Conservation (phyloP, 139 green algal species). For the Coccomyxa sp. region DNA sequence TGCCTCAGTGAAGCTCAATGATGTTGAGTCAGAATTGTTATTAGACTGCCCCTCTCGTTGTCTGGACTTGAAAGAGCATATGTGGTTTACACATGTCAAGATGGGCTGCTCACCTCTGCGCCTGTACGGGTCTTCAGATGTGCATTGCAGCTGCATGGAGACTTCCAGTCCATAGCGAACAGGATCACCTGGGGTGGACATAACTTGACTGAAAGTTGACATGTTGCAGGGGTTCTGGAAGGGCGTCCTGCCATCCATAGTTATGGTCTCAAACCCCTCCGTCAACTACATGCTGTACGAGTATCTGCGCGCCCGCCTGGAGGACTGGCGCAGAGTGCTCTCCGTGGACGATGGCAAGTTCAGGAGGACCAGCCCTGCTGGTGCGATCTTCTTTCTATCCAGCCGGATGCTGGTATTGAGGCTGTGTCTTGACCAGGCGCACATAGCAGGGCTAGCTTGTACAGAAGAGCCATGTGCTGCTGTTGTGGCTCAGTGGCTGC, state of each 20-base stretch:
- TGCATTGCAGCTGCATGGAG: no score
- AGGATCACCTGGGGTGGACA: no score
- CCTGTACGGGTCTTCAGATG: no score
- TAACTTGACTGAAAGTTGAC: no score
- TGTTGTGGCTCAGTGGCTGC: not conserved
- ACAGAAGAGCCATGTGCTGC: not conserved
- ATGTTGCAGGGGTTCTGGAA: conserved; percentile 83
- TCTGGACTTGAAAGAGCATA: no score
- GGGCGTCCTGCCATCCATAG: conserved; percentile 70
- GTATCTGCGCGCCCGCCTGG: conserved; percentile 45
- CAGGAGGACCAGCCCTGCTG: not conserved
- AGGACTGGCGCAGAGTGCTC: not conserved
- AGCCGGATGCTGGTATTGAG: not conserved
- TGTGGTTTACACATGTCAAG: no score
- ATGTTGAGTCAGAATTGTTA: no score
- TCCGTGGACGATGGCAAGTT: not conserved
- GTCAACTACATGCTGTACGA: conserved; percentile 88
- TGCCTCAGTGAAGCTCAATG: no score
- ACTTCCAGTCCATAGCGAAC: no score
- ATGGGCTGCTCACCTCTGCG: no score
- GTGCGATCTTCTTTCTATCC: not conserved
- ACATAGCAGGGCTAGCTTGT: not conserved
- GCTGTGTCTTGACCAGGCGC: not conserved
- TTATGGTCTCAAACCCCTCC: conserved; percentile 90
- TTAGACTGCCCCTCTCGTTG: no score